phyloP scores from a whole-genome alignment of 306 rosid species.

The Glycine soja region DNA sequence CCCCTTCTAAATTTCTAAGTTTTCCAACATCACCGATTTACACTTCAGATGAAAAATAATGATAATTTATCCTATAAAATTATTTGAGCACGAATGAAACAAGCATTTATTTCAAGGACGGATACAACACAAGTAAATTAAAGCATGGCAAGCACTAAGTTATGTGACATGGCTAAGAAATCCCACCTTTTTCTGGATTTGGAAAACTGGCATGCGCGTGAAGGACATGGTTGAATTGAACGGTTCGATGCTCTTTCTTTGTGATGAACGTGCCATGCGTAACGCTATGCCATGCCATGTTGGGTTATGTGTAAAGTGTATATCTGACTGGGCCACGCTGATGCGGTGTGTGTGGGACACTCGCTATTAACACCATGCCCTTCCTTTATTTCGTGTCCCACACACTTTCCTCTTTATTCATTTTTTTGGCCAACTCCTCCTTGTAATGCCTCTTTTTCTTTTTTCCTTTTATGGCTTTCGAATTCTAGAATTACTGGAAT shows the following conservation, averaged over 20 bases:
- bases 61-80: too few species aligned
- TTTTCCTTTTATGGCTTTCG: background rate
- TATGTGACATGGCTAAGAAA: too few species aligned
- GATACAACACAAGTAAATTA: too few species aligned
- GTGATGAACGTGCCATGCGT: conserved; percentile 33
- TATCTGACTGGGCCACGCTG: conserved; percentile 9
- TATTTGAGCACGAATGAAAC: too few species aligned
- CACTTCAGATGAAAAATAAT: too few species aligned
- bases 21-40: too few species aligned
- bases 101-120: too few species aligned
- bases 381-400: too few species aligned
- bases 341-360: background rate
- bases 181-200: background rate
- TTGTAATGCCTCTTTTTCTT: background rate
- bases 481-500: background rate
- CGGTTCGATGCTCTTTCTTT: too few species aligned
- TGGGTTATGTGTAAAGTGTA: conserved; percentile 30
- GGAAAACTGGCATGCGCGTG: conserved; percentile 13
- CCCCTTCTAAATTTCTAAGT: too few species aligned
- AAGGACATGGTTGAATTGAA: background rate
- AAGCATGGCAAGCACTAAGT: too few species aligned
- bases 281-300: conserved; percentile 5
- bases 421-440: background rate
- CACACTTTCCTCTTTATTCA: background rate
- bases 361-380: background rate